Conservation (phyloP, 306 rosid genomes). For the Trichosanthes cucumerina region DNA sequence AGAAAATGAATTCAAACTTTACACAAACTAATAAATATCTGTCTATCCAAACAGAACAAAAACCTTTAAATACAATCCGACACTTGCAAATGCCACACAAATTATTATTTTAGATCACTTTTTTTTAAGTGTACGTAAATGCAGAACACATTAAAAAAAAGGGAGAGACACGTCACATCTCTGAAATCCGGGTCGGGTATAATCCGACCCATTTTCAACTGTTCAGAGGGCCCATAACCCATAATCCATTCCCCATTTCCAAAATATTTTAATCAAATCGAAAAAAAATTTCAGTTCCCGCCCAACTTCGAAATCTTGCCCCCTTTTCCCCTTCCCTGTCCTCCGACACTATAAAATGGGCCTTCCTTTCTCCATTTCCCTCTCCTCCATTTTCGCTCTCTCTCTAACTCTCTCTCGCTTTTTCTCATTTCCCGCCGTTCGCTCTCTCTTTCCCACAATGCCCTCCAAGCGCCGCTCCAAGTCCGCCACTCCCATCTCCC, state of each 20-base stretch:
- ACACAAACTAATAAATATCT: too few relatives aligned
- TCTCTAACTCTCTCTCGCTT: neutral
- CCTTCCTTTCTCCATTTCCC: neutral
- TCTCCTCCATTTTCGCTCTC: neutral
- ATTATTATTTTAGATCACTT: too few relatives aligned
- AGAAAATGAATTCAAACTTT: too few relatives aligned
- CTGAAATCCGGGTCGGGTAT: too few relatives aligned
- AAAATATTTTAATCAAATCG: neutral
- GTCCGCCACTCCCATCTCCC: neutral
- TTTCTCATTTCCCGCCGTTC: neutral
- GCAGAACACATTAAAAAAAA: too few relatives aligned
- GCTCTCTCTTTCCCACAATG: neutral
- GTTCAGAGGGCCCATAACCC: neutral
- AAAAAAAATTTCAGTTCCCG: neutral
- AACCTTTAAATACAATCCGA: too few relatives aligned
- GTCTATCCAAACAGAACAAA: too few relatives aligned
- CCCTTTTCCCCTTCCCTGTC: neutral
- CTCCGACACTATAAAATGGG: neutral
- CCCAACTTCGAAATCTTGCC: constrained; percentile 5
- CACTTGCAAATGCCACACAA: too few relatives aligned
- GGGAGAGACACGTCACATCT: too few relatives aligned
- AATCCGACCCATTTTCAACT: too few relatives aligned
- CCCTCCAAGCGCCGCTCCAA: constrained; percentile 10
- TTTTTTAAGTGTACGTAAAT: too few relatives aligned
- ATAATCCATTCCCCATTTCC: neutral